These are phyloP conservation scores for Calocybe cyanea DNA, from an alignment of 768 basidiomycete genomes.

Conservation along the genomic window DNA sequence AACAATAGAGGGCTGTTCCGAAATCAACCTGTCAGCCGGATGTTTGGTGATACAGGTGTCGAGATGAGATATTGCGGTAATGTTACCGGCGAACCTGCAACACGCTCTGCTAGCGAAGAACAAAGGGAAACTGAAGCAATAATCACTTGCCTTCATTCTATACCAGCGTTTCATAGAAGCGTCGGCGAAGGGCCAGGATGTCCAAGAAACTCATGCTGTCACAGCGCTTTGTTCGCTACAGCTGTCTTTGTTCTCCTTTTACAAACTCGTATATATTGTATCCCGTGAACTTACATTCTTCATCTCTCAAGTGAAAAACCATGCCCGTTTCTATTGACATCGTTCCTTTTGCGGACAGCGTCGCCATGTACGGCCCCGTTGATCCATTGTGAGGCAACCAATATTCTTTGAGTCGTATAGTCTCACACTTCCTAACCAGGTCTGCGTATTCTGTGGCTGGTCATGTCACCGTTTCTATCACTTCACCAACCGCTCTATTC, in stretches of 20 bases:
- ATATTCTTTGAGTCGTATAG: neutral
- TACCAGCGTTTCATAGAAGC: too few species aligned
- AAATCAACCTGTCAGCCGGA: too few species aligned
- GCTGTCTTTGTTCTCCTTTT: slow-evolving; percentile 20
- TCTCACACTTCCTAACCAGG: slow-evolving; percentile 33
- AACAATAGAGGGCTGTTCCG: too few species aligned
- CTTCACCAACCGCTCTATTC: slow-evolving; percentile 55
- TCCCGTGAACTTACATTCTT: slow-evolving; percentile 10
- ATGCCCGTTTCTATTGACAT: slow-evolving; percentile 73
- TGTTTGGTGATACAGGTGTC: too few species aligned
- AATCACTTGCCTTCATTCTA: too few species aligned
- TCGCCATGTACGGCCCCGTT: slow-evolving; percentile 71
- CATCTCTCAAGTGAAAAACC: slow-evolving; percentile 16
- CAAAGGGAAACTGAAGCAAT: slow-evolving; percentile 21
- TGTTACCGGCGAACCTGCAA: too few species aligned
- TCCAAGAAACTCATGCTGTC: too few species aligned
- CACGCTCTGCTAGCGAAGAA: slow-evolving; percentile 6
- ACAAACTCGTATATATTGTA: slow-evolving; percentile 13
- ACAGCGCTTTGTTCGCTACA: too few species aligned
- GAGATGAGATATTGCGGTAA: too few species aligned
- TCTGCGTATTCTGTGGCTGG: slow-evolving; percentile 88
- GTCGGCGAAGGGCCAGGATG: too few species aligned
- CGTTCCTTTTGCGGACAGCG: slow-evolving; percentile 47
- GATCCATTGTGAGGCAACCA: slow-evolving; percentile 52
- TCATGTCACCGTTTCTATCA: slow-evolving; percentile 63